These are phyloP conservation scores for Castanea sativa DNA, from an alignment of 306 rosid genomes.

Conservation along the genomic window DNA sequence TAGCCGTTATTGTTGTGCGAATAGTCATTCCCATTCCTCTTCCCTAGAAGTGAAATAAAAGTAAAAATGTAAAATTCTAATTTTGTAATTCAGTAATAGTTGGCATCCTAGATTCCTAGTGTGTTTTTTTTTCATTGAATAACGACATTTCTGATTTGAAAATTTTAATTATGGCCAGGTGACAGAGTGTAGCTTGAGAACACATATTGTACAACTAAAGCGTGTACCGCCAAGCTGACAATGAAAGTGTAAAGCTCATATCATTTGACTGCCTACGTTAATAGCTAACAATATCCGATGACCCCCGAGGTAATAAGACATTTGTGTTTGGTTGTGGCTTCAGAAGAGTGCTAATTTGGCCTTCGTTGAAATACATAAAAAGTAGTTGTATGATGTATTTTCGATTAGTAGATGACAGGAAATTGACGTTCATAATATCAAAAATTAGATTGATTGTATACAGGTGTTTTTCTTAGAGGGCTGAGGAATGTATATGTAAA, in stretches of 20 bases:
- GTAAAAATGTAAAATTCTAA: background rate
- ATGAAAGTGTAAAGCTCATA: slow-evolving; percentile 38
- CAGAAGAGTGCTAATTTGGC: slow-evolving; percentile 30
- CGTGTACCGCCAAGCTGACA: slow-evolving; percentile 40
- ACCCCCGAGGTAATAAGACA: slow-evolving; percentile 23
- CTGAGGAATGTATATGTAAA: slow-evolving; percentile 32
- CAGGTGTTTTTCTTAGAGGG: slow-evolving; percentile 24
- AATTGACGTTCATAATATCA: slow-evolving; percentile 36
- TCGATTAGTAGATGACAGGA: slow-evolving; percentile 30
- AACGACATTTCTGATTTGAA: slow-evolving; percentile 2
- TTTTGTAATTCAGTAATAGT: background rate
- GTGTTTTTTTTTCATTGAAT: slow-evolving; percentile 15
- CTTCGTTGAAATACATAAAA: slow-evolving; percentile 28
- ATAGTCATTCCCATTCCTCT: background rate
- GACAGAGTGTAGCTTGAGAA: slow-evolving; percentile 70
- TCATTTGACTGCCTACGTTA: slow-evolving; percentile 34
- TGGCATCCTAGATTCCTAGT: background rate
- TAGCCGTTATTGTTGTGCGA: background rate
- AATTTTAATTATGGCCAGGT: slow-evolving; percentile 46
- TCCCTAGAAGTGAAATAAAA: background rate
- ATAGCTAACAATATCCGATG: slow-evolving; percentile 44
- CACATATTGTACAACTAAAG: slow-evolving; percentile 64
- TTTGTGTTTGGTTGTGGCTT: slow-evolving; percentile 23
- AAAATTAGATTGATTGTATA: slow-evolving; percentile 34
- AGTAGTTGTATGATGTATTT: slow-evolving; percentile 20